Base-by-base conservation (phyloP, 169 alveolate species). In the Plasmodium gonderi region DNA sequence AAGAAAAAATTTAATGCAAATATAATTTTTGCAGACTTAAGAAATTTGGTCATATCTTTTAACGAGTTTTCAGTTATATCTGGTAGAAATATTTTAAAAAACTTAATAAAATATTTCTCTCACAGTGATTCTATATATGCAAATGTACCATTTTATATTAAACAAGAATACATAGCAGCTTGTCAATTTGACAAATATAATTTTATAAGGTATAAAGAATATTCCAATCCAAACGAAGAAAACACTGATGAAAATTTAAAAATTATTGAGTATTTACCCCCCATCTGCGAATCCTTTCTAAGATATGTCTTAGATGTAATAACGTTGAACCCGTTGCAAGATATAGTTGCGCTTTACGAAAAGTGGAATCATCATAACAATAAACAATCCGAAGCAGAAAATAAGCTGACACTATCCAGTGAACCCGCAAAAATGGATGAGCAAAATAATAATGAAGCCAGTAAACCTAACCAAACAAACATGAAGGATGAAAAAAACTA, bases 151-250 rank as follows among this genome's bases (percentile, higher is more conserved):
- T 95, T 95, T 87, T 90, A 95, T 78, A 96, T 95, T 45, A 64
- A 92, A 79, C 42, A 95, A 29, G 97, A 95, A 79, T 95, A 94
- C 38, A 92, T 95, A 17, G 97, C 97, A 20, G 92, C 93, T 90
- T 92, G 95, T 9, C 96, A 95, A 83, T 95, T 95, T 75, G 95
- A 93, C 17, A 68, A 93, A 40, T 67, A 79, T 51, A 80, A 93
- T 87, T 95, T 94, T 79, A 94, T 95, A 45, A 77, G 97, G 75
- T 95, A 94, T 90, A 94, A 94, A 85, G 92, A 95, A 67, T 95
- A 95, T 92, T 80, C 91, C 42, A 94, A 94, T 54, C 96, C 96
- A 0, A 87, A 94, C 45, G 94, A 89, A 51, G 95, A 77, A n/a
- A 94, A 94, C 72, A 94, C 96, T 26, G 89, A 92, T 29, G 97